Evolutionary conservation across 768 basidiomycete species (phyloP).

Genomic region (Auricularia sp.): DNA sequence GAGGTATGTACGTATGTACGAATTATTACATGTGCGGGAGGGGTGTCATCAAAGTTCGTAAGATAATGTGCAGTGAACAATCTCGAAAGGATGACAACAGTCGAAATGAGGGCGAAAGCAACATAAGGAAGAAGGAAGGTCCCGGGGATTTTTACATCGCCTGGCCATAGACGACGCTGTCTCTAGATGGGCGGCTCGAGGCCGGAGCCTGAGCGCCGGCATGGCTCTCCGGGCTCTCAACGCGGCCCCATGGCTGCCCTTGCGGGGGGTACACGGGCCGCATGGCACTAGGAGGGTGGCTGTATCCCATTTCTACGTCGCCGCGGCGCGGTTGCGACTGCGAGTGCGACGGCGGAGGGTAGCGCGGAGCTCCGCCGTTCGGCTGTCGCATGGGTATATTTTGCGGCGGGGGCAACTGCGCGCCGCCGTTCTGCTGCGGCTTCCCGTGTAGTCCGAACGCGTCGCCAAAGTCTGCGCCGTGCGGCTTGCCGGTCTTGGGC

Average conservation of each 20-base stretch:
- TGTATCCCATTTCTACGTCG: too few species aligned
- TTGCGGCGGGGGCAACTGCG: neutral
- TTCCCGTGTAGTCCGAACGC: neutral
- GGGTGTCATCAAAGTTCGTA: too few species aligned
- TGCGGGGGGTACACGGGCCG: too few species aligned
- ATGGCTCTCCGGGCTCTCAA: neutral
- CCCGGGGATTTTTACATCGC: neutral
- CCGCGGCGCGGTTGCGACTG: neutral
- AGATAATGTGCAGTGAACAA: too few species aligned
- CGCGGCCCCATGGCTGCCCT: neutral
- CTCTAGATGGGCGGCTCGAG: neutral
- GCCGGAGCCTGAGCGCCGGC: neutral
- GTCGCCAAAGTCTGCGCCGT: neutral
- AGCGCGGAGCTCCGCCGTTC: neutral
- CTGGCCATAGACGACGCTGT: neutral
- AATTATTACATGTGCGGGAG: too few species aligned
- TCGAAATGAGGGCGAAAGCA: too few species aligned
- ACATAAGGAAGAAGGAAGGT: too few species aligned
- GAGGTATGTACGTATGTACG: too few species aligned
- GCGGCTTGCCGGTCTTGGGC: neutral
- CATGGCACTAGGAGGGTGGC: too few species aligned
- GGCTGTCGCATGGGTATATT: neutral
- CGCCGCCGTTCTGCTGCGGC: neutral
- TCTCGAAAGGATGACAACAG: too few species aligned
- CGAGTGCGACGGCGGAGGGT: neutral